Percentiles rank a stretch among this genome's conserved stretches.
Conservation (phyloP, 2,329 filamentous ascomycete genomes). For the Penicillium palitans region DNA sequence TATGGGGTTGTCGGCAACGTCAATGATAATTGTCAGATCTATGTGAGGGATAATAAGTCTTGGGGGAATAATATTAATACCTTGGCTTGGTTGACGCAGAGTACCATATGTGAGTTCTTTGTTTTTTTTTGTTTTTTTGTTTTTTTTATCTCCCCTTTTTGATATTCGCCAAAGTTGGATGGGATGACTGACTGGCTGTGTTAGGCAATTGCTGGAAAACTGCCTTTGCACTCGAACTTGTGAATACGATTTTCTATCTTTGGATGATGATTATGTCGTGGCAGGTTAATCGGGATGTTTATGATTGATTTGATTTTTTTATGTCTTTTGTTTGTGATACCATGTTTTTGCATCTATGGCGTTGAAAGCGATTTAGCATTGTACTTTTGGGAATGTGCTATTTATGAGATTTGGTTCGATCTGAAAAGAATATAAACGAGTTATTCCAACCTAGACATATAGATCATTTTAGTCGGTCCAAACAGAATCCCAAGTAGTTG, state of each 20-base stretch:
- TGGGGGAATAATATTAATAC: conserved; percentile 56
- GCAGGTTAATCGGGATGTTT: conserved; percentile 50
- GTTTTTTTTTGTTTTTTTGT: neutral
- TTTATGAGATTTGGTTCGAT: neutral
- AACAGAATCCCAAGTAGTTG: neutral
- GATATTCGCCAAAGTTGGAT: neutral
- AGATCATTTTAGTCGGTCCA: neutral
- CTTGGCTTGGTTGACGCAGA: conserved; percentile 63
- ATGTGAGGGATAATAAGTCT: conserved; percentile 50
- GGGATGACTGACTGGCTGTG: conserved; percentile 17
- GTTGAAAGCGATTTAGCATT: conserved; percentile 7
- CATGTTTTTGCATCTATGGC: conserved; percentile 9
- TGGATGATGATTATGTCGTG: conserved; percentile 67
- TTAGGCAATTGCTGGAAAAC: conserved; percentile 63
- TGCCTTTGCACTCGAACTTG: conserved; percentile 63
- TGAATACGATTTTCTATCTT: conserved; percentile 62
- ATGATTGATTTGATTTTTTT: conserved; percentile 16
- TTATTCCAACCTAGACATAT: neutral
- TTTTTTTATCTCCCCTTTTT: neutral
- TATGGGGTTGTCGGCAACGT: conserved; percentile 59
- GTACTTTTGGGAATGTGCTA: neutral
- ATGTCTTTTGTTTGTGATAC: conserved; percentile 7
- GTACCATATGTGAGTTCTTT: conserved; percentile 57
- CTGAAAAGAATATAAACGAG: neutral
- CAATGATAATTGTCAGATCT: conserved; percentile 60